phyloP scores from a whole-genome alignment of 192 early-diverging fungal species.

The Gaertneriomyces sp. region DNA sequence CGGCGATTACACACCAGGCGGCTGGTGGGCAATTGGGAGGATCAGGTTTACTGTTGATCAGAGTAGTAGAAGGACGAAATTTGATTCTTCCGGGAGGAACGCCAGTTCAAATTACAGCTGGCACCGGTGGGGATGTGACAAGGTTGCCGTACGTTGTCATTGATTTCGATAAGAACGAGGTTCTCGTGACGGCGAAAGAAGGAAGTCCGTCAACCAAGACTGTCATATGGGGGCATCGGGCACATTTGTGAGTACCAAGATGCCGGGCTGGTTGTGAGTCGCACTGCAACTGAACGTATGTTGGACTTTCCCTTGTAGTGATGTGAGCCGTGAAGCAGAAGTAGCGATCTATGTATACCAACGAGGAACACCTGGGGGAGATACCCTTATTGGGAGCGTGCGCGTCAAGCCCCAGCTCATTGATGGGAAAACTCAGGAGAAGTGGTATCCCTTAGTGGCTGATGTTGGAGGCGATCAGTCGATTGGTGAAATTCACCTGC shows the following conservation, averaged over 20 bases:
- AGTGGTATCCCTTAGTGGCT: slow-evolving; percentile 32
- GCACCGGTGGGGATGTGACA: slow-evolving; percentile 23
- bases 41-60: slow-evolving; percentile 61
- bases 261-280: too few relatives aligned
- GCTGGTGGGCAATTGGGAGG: slow-evolving; percentile 16
- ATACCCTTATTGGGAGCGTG: slow-evolving; percentile 27
- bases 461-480: slow-evolving; percentile 13
- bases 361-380: slow-evolving; percentile 8
- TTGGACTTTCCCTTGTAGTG: slow-evolving; percentile 13
- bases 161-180: slow-evolving; percentile 94
- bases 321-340: slow-evolving; percentile 39
- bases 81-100: slow-evolving; percentile 48
- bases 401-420: slow-evolving; percentile 24
- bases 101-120: slow-evolving; percentile 19
- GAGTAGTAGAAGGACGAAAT: slow-evolving; percentile 76
- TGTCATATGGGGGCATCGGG: slow-evolving; percentile 29
- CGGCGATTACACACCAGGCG: not conserved
- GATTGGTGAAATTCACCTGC: slow-evolving; percentile 35
- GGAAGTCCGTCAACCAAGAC: slow-evolving; percentile 26
- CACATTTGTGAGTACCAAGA: slow-evolving; percentile 35
- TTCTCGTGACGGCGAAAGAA: slow-evolving; percentile 51
- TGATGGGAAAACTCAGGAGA: slow-evolving; percentile 31
- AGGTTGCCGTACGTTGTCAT: slow-evolving; percentile 76
- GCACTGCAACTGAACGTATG: not conserved
- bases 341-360: slow-evolving; percentile 33